Conservation (phyloP, 1,139 yeast species). For the Magnusiomyces magnusii region DNA sequence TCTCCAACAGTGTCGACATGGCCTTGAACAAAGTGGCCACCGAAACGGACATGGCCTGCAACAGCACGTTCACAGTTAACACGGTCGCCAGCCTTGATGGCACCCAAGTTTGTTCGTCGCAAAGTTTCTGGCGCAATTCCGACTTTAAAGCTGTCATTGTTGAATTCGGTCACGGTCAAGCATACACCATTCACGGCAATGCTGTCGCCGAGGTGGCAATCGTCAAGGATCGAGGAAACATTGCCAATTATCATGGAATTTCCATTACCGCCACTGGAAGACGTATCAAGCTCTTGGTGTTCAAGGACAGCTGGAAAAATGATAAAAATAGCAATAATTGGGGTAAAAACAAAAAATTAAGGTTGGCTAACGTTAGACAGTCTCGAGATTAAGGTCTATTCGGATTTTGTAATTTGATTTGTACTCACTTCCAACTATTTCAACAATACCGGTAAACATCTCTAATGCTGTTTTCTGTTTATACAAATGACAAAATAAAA, state of each 20-base stretch:
- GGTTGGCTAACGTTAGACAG: too few species aligned
- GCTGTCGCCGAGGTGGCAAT: slow-evolving; percentile 88
- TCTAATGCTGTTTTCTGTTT: not conserved
- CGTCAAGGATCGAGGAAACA: slow-evolving; percentile 56
- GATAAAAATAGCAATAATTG: slow-evolving; percentile 15
- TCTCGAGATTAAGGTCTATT: too few species aligned
- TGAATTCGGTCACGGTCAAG: slow-evolving; percentile 85
- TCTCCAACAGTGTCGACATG: slow-evolving; percentile 88
- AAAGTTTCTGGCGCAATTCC: slow-evolving; percentile 94
- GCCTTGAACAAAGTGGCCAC: slow-evolving; percentile 98
- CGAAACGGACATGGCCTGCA: slow-evolving; percentile 70
- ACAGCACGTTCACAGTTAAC: slow-evolving; percentile 94
- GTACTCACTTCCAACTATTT: slow-evolving; percentile 56
- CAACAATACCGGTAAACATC: slow-evolving; percentile 96
- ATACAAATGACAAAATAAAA: too few species aligned
- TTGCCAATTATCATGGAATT: slow-evolving; percentile 61
- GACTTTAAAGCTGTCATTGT: slow-evolving; percentile 57
- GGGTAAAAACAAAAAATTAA: slow-evolving; percentile 16
- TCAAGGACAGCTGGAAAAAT: slow-evolving; percentile 37
- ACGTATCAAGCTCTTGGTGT: slow-evolving; percentile 43
- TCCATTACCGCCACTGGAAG: slow-evolving; percentile 69
- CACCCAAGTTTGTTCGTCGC: slow-evolving; percentile 69
- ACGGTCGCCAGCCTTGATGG: slow-evolving; percentile 45
- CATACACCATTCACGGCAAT: slow-evolving; percentile 80
- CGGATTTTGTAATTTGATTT: too few species aligned